phyloP scores from a whole-genome alignment of 2,329 filamentous ascomycete species.

The Aureobasidium pullulans region DNA sequence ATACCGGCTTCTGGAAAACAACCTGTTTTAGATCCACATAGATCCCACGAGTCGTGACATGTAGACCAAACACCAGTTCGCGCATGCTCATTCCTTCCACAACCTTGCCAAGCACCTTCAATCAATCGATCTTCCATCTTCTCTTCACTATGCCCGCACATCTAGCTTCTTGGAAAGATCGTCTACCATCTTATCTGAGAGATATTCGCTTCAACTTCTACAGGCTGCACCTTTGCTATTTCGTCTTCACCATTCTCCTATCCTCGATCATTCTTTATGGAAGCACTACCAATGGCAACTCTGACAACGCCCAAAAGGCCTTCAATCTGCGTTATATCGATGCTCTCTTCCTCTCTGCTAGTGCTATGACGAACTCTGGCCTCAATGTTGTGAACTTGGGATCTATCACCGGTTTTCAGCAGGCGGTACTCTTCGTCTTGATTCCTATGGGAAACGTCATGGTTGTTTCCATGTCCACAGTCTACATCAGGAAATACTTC shows the following conservation, averaged over 20 bases:
- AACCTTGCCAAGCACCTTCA: background rate
- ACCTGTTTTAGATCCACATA: background rate
- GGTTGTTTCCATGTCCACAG: slow-evolving; percentile 16
- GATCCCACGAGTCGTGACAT: background rate
- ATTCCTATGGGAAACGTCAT: slow-evolving; percentile 16
- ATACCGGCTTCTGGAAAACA: no score
- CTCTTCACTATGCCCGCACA: background rate
- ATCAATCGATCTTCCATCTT: background rate
- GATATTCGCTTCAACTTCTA: slow-evolving; percentile 14
- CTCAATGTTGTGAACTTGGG: slow-evolving; percentile 17
- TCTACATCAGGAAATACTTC: slow-evolving; percentile 13
- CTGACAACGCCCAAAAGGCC: background rate
- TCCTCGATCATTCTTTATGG: slow-evolving; percentile 17
- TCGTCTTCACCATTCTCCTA: slow-evolving; percentile 16
- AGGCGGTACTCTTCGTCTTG: slow-evolving; percentile 16
- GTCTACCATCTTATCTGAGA: background rate
- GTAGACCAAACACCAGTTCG: background rate
- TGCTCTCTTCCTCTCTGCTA: slow-evolving; percentile 17
- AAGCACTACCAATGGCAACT: slow-evolving; percentile 11
- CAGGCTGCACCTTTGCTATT: slow-evolving; percentile 17
- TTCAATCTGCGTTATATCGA: slow-evolving; percentile 15
- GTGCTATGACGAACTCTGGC: slow-evolving; percentile 17
- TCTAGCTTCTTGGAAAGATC: background rate
- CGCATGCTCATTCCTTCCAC: background rate
- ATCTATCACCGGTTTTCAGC: slow-evolving; percentile 16